These are phyloP conservation scores for Oryza coarctata DNA, from an alignment of 176 grass and related monocot genomes.

Conservation along the genomic window DNA sequence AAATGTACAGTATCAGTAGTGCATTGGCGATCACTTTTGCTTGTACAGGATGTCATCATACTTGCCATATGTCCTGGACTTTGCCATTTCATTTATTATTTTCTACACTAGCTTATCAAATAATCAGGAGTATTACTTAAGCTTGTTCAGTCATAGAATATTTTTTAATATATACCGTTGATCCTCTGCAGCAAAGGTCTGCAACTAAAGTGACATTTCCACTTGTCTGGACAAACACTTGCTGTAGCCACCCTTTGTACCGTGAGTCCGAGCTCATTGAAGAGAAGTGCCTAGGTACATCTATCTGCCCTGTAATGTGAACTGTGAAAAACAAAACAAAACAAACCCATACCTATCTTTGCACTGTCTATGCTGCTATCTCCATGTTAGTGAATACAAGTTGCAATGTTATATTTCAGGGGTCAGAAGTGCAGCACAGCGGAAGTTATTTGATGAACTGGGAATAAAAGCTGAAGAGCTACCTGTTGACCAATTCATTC, in stretches of 20 bases:
- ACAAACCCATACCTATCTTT: not conserved
- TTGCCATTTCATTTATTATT: not conserved
- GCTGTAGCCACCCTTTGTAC: conserved; percentile 89
- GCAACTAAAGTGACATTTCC: conserved; percentile 89
- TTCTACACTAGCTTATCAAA: not conserved
- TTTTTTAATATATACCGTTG: not conserved
- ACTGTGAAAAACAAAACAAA: not conserved
- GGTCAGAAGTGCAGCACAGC: conserved; percentile 80
- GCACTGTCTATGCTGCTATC: not conserved
- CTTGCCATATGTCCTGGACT: not conserved
- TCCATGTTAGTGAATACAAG: not conserved
- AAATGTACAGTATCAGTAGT: not conserved
- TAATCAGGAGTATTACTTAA: not conserved
- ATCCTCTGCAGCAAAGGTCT: conserved; percentile 66
- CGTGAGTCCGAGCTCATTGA: conserved; percentile 83
- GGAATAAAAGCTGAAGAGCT: conserved; percentile 72
- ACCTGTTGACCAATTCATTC: conserved; percentile 77
- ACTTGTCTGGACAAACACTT: conserved; percentile 91
- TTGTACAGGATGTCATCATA: not conserved
- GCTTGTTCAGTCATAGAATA: not conserved
- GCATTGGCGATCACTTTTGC: not conserved
- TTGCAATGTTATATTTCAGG: conserved; percentile 42
- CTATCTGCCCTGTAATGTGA: not conserved
- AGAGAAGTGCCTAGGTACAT: conserved; percentile 65
- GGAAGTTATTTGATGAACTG: conserved; percentile 91